A percentile compares a stretch with the other conserved stretches of the same genome.
Evolutionary conservation across 208 protist genomes (phyloP).

Genomic region (Phytomonas francai): DNA sequence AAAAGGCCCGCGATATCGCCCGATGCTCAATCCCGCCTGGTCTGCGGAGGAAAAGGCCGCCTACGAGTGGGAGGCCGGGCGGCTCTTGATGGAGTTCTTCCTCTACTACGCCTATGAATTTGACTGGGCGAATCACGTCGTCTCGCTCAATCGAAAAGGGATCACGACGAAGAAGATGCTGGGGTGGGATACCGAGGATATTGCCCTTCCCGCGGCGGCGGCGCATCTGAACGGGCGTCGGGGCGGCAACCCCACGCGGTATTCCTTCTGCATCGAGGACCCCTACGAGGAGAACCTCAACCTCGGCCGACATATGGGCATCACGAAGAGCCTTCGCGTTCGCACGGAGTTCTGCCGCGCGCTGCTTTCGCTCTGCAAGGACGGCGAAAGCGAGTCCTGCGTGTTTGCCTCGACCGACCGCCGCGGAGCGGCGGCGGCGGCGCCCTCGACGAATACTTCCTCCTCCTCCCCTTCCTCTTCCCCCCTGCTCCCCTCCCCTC

Average conservation of each 20-base stretch:
- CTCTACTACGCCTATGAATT: conserved; percentile 87
- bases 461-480: conserved; percentile 10
- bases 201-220: conserved; percentile 7
- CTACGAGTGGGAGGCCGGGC: conserved; percentile 44
- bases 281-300: conserved; percentile 88
- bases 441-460: conserved; percentile 3
- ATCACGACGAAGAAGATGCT: conserved; percentile 74
- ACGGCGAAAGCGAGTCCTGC: conserved; percentile 47
- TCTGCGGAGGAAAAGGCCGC: conserved; percentile 19
- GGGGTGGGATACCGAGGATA: conserved; percentile 71
- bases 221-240: conserved; percentile 6
- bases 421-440: neutral
- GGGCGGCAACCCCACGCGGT: conserved; percentile 34
- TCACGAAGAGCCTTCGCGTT: conserved; percentile 81
- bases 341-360: conserved; percentile 70
- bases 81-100: conserved; percentile 86
- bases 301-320: conserved; percentile 77
- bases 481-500: neutral
- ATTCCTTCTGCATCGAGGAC: conserved; percentile 87
- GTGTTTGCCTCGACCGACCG: conserved; percentile 50
- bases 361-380: conserved; percentile 70
- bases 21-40: conserved; percentile 38
- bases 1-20: conserved; percentile 40
- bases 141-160: conserved; percentile 74
- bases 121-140: conserved; percentile 79